Evolutionary conservation across 345 rosid species (phyloP), one percentile per base, ranked within the genome.

Genomic region (Eucalyptus tenuipes): DNA sequence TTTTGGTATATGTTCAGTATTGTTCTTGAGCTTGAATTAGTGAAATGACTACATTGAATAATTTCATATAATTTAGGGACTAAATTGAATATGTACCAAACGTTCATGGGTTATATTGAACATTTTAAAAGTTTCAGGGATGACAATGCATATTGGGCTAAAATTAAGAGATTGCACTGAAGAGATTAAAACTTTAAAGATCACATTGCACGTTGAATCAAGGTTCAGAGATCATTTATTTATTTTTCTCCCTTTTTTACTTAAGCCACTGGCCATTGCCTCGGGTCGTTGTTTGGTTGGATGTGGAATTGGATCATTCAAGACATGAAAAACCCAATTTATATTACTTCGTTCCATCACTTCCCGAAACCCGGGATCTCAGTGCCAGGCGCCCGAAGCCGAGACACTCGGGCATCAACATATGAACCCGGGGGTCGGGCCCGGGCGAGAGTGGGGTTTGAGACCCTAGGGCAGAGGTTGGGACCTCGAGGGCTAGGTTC

Each of bases 21-120:
- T 50, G 0, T 53, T 5, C 0, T 22, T 4, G 0, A 53, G 25
- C 27, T 53, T 20, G 59, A 53, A 53, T 53, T 53, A 22, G 11
- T 53, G 12, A 3, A 53, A 53, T 53, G 11, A 22, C 12, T 1
- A 0, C 11, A 22, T 18, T 8, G 27, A 20, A 53, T 0, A 53
- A 20, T 53, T 53, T 53, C 3, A 55, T 2, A 55, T 22, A 8
- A 2, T 55, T 55, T 55, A 22, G 2, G 1, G 5, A 55, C 5
- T 55, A 8, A 1, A 55, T 55, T 55, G 1, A 55, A 22, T 24
- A 22, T 55, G 0, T 55, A 55, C 1, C 0, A 55, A 55, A 55
- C 2, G 3, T 55, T 55, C 5, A 55, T 2, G 1, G 11, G 12
- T 0, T 22, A 55, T 24, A 8, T 22, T 22, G 5, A 55, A 55